phyloP scores from a whole-genome alignment of 208 protist genomes.

The Naegleria fowleri region DNA sequence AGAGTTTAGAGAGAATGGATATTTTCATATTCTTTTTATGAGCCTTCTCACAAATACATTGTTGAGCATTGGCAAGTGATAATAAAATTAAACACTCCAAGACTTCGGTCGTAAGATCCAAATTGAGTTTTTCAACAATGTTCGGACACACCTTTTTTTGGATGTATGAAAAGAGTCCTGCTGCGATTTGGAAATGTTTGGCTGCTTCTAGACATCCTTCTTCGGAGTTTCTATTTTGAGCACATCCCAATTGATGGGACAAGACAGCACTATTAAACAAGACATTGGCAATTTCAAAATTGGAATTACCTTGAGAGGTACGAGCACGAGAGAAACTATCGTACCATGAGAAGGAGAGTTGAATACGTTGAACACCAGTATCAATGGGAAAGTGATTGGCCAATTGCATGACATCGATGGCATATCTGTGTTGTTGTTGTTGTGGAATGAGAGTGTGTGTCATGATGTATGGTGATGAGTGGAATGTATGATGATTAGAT shows the following conservation, averaged over 20 bases:
- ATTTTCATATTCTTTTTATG: neutral
- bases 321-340: neutral
- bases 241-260: neutral
- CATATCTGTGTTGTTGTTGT: neutral
- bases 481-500: too few species aligned
- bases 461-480: too few species aligned
- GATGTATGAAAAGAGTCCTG: neutral
- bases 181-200: constrained; percentile 18
- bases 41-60: constrained; percentile 4
- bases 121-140: neutral
- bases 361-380: neutral
- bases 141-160: neutral
- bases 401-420: neutral
- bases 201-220: neutral
- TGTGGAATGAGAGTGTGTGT: too few species aligned
- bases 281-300: constrained; percentile 18
- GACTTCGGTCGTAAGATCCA: neutral
- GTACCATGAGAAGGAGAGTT: constrained; percentile 4
- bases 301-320: neutral
- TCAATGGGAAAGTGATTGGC: constrained; percentile 14
- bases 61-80: neutral
- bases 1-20: neutral
- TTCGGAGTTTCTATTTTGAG: constrained; percentile 12
- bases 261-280: constrained; percentile 20
- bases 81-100: neutral